These are phyloP conservation scores for Zizania latifolia DNA, from an alignment of 176 grass and related monocot genomes.

Conservation along the genomic window DNA sequence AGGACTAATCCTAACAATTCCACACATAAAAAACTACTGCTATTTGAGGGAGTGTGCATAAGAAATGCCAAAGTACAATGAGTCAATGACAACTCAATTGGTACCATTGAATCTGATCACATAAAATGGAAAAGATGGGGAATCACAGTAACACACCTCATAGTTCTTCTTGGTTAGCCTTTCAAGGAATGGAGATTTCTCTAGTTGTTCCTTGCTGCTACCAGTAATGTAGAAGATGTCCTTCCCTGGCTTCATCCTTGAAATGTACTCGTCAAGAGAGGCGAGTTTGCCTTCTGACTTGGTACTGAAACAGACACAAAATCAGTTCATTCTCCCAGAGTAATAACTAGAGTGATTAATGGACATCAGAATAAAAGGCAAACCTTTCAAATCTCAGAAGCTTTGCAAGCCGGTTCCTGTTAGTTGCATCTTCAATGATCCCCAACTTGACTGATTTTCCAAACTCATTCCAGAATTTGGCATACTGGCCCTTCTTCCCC, in stretches of 20 bases:
- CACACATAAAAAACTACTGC: not conserved
- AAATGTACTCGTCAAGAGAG: conserved; percentile 90
- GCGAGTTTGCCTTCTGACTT: conserved; percentile 91
- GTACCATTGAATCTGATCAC: too few relatives aligned
- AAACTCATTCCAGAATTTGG: conserved; percentile 92
- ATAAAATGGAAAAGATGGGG: not conserved
- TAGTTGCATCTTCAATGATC: conserved; percentile 91
- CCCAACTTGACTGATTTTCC: conserved; percentile 94
- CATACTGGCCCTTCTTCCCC: conserved; percentile 83
- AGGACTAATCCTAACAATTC: not conserved
- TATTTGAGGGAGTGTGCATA: too few relatives aligned
- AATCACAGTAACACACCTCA: conserved; percentile 43
- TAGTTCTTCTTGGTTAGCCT: conserved; percentile 92
- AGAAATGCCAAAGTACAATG: not conserved
- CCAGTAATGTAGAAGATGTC: conserved; percentile 95
- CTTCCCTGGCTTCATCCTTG: conserved; percentile 88
- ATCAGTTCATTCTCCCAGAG: conserved; percentile 16
- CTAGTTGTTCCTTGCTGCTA: conserved; percentile 90
- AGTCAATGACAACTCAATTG: too few relatives aligned
- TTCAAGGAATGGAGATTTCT: conserved; percentile 99
- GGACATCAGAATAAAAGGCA: not conserved
- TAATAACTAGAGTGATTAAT: not conserved
- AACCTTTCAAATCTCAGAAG: conserved; percentile 91
- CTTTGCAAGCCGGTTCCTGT: conserved; percentile 90
- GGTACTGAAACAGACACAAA: conserved; percentile 45